Evolutionary conservation across 371 early-diverging fungal genomes (phyloP).

Genomic region (Zychaea mexicana): DNA sequence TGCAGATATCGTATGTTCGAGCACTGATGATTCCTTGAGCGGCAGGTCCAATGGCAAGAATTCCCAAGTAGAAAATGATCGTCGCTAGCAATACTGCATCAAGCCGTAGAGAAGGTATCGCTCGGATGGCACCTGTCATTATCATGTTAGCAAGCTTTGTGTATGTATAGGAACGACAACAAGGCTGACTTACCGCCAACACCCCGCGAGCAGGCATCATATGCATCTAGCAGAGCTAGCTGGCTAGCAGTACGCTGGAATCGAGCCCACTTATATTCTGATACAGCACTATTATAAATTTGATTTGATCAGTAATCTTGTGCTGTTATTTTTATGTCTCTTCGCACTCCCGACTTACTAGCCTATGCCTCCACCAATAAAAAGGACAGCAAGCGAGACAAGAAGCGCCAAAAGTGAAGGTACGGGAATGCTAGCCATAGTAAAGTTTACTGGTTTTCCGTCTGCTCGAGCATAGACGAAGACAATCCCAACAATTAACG

Average conservation of each 20-base stretch:
- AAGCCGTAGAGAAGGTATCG: conserved; percentile 14
- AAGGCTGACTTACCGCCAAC: conserved; percentile 20
- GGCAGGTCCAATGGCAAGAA: conserved; percentile 22
- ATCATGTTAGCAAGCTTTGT: background rate
- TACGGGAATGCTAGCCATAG: conserved; percentile 48
- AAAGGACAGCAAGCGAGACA: conserved; percentile 16
- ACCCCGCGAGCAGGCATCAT: conserved; percentile 36
- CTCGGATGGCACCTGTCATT: conserved; percentile 16
- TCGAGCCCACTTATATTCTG: conserved; percentile 33
- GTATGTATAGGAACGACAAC: background rate
- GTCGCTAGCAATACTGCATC: conserved; percentile 21
- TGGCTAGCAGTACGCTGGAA: conserved; percentile 16
- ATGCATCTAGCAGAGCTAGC: conserved; percentile 24
- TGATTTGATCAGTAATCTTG: background rate
- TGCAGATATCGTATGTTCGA: background rate
- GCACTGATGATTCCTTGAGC: conserved; percentile 22
- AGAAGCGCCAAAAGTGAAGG: conserved; percentile 62
- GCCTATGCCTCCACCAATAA: conserved; percentile 13
- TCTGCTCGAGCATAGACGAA: background rate
- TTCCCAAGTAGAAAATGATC: conserved; percentile 25
- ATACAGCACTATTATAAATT: conserved; percentile 17
- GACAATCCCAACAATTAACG: conserved; percentile 12
- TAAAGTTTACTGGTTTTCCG: background rate
- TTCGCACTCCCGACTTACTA: background rate
- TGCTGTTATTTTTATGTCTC: background rate